Conservation (phyloP, 441 rosid species). For the Mallotus japonicus region DNA sequence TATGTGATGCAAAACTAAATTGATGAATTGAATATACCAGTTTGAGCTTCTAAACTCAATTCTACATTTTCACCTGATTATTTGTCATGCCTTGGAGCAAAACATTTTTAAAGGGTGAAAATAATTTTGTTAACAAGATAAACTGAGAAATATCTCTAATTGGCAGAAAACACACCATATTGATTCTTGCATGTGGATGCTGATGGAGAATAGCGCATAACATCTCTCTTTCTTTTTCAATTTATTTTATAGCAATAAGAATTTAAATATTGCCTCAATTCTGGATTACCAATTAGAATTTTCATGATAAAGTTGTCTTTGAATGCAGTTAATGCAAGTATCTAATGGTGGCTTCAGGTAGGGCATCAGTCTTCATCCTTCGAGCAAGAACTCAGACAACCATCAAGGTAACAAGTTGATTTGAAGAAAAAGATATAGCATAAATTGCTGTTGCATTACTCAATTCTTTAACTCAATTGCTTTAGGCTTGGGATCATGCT, state of each 20-base stretch:
- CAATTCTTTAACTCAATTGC: conserved; percentile 12
- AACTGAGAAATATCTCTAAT: not conserved
- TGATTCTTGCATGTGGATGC: not conserved
- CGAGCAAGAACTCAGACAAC: conserved; percentile 30
- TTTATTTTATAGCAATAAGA: not conserved
- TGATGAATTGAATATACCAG: not conserved
- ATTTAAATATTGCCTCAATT: not conserved
- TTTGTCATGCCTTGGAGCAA: not conserved
- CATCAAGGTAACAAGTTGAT: conserved; percentile 39
- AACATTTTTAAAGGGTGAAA: not conserved
- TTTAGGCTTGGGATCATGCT: conserved; percentile 96
- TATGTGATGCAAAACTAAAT: not conserved
- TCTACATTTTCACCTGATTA: not conserved
- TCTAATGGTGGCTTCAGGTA: conserved; percentile 65
- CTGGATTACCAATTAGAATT: not conserved
- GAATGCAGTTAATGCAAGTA: conserved; percentile 62
- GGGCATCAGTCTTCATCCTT: conserved; percentile 51
- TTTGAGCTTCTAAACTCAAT: not conserved
- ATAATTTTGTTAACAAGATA: not conserved
- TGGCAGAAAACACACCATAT: not conserved
- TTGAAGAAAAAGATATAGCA: conserved; percentile 1
- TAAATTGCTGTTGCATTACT: not conserved
- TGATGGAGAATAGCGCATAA: not conserved
- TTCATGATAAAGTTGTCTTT: conserved; percentile 16
- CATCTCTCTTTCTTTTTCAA: not conserved